Evolutionary conservation across 108 stramenopile species (phyloP), one percentile per base, ranked within the genome.

Genomic region (Asterionellopsis glacialis): DNA sequence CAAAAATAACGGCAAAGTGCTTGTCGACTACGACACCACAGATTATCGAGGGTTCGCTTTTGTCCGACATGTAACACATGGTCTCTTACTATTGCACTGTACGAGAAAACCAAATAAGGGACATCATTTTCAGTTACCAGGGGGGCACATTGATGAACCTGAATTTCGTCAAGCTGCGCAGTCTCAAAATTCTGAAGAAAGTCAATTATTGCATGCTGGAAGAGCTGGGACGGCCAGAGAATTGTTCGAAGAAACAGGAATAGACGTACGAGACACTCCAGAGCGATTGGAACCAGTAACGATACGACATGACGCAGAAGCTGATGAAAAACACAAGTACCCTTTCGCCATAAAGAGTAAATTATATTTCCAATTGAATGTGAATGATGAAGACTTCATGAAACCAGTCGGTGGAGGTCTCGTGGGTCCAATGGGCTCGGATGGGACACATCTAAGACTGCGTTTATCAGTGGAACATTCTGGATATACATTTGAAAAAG

Each of bases 241-340:
- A 62, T 42, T 93, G 4, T 93, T 55, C 58, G 88, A 90, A 72
- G 91, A 93, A 61, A 93, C 91, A 5, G 82, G 84, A 6, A 73
- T 93, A 6, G 87, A 93, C 74, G 41, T 87, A 24, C 57, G 85
- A 25, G 48, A 47, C 27, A 14, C 56, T 40, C 51, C 85, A 62
- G 63, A 85, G 59, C 52, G 82, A 52, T 57, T 87, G 22, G 41
- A 72, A 41, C 84, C 82, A 54, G 55, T 73, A 41, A 41, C 43
- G 11, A 50, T 85, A 19, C 51, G 65, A 27, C 18, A 38, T 21
- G 12, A n/a, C 27, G 15, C 18, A 10, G 55, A 28, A 21, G 40
- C 1, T 61, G 26, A 45, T 28, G 26, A n/a, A 6, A 9, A 58
- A 55, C 23, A 56, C 52, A 45, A 48, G 27, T 27, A 19, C 19